Evolutionary conservation across 2,329 filamentous ascomycete genomes (phyloP).

Genomic region (Phialophora chinensis): DNA sequence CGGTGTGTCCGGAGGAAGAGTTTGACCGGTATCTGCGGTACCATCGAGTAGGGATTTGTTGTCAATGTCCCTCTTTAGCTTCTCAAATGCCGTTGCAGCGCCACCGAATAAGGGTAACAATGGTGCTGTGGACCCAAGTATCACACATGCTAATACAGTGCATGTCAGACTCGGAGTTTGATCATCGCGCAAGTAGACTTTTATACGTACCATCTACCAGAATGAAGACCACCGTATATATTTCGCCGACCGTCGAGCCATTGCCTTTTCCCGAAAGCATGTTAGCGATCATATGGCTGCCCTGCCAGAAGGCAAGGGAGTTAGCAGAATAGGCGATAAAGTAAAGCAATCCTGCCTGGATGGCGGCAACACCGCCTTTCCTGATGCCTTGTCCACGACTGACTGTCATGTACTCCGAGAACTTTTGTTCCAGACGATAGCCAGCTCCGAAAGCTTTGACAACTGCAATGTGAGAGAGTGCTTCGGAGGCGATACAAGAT

Average conservation of each 20-base stretch:
- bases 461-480: conserved; percentile 56
- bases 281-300: conserved; percentile 58
- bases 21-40: too few relatives aligned
- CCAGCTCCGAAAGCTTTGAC: conserved; percentile 63
- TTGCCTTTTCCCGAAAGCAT: conserved; percentile 39
- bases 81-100: too few relatives aligned
- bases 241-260: conserved; percentile 53
- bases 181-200: conserved; percentile 38
- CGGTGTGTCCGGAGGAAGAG: too few relatives aligned
- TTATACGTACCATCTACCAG: conserved; percentile 56
- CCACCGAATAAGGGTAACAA: too few relatives aligned
- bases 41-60: too few relatives aligned
- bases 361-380: conserved; percentile 41
- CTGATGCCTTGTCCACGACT: conserved; percentile 42
- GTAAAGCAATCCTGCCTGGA: conserved; percentile 43
- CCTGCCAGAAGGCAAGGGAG: conserved; percentile 47
- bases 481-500: conserved; percentile 64
- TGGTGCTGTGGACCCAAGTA: too few relatives aligned
- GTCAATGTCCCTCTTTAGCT: too few relatives aligned
- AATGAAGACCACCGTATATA: conserved; percentile 63
- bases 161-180: conserved; percentile 27
- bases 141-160: too few relatives aligned
- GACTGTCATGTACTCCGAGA: conserved; percentile 40
- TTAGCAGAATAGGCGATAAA: conserved; percentile 45
- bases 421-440: conserved; percentile 46